Evolutionary conservation across 768 basidiomycete species (phyloP).

Genomic region (Russula lepida): DNA sequence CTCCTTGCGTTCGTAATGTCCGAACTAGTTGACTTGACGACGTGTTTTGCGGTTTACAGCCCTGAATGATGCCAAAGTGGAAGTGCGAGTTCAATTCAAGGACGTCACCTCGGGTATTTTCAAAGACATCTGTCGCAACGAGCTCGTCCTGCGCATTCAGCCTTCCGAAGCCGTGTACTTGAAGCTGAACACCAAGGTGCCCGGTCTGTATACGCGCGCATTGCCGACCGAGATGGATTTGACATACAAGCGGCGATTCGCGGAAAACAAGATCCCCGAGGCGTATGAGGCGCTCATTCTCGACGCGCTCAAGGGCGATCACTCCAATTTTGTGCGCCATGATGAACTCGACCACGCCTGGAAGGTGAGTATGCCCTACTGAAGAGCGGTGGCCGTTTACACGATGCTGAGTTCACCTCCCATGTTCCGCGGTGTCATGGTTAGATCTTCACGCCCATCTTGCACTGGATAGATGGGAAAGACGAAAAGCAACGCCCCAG

Average conservation of each 20-base stretch:
- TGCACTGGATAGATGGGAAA: slow-evolving; percentile 92
- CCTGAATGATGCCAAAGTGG: slow-evolving; percentile 96
- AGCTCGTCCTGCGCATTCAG: slow-evolving; percentile 95
- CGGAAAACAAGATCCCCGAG: slow-evolving; percentile 87
- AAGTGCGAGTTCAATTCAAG: slow-evolving; percentile 96
- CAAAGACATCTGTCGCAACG: slow-evolving; percentile 91
- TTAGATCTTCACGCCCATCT: slow-evolving; percentile 87
- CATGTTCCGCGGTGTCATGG: background rate
- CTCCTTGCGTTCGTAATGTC: background rate
- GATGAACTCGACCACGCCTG: slow-evolving; percentile 97
- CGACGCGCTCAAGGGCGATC: slow-evolving; percentile 95
- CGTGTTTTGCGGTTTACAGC: slow-evolving; percentile 37
- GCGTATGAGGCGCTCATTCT: slow-evolving; percentile 94
- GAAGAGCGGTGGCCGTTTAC: background rate
- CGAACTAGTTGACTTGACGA: background rate
- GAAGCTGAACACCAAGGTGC: slow-evolving; percentile 93
- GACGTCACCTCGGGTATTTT: slow-evolving; percentile 97
- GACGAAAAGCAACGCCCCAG: slow-evolving; percentile 49
- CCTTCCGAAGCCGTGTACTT: slow-evolving; percentile 95
- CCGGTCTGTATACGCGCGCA: slow-evolving; percentile 82
- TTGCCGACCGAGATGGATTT: slow-evolving; percentile 97
- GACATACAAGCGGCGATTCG: slow-evolving; percentile 93
- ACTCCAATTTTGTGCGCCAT: slow-evolving; percentile 97
- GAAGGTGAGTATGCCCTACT: slow-evolving; percentile 52
- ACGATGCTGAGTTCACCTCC: background rate